Conservation (phyloP, 129 eudicot species). For the Flaveria robusta region DNA sequence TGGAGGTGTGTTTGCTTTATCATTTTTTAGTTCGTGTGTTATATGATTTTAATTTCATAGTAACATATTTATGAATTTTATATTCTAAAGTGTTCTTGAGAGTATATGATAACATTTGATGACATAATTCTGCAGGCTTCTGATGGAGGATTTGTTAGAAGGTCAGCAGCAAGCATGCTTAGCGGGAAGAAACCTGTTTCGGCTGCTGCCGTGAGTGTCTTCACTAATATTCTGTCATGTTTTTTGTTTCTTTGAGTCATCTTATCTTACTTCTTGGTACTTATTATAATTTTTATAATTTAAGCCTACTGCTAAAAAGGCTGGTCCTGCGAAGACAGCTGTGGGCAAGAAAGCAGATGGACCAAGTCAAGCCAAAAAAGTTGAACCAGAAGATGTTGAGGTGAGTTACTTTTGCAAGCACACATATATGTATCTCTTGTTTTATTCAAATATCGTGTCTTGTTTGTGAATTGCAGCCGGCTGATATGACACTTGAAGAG, state of each 20-base stretch:
- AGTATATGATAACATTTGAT: neutral
- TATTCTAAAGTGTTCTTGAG: neutral
- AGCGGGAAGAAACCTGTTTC: conserved; percentile 85
- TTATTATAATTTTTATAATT: neutral
- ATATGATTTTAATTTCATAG: neutral
- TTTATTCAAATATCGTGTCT: neutral
- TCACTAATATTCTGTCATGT: neutral
- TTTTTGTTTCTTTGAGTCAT: conserved; percentile 2
- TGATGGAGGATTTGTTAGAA: conserved; percentile 61
- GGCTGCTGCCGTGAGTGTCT: conserved; percentile 71
- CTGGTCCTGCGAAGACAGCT: conserved; percentile 58
- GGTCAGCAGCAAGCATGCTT: conserved; percentile 99
- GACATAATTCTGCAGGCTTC: conserved; percentile 52
- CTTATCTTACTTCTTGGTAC: neutral
- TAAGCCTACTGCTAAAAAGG: conserved; percentile 80
- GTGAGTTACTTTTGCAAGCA: conserved; percentile 33
- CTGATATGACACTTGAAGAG: conserved; percentile 96
- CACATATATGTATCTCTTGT: neutral
- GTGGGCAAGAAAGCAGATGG: conserved; percentile 80
- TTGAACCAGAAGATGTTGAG: conserved; percentile 96
- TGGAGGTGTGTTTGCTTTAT: conserved; percentile 52
- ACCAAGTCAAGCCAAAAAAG: conserved; percentile 58
- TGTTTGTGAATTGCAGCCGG: conserved; percentile 57
- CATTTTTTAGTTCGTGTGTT: neutral
- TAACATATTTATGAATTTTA: neutral